Conservation (phyloP, 176 grass and related monocot species). For the Aechmea fasciata region DNA sequence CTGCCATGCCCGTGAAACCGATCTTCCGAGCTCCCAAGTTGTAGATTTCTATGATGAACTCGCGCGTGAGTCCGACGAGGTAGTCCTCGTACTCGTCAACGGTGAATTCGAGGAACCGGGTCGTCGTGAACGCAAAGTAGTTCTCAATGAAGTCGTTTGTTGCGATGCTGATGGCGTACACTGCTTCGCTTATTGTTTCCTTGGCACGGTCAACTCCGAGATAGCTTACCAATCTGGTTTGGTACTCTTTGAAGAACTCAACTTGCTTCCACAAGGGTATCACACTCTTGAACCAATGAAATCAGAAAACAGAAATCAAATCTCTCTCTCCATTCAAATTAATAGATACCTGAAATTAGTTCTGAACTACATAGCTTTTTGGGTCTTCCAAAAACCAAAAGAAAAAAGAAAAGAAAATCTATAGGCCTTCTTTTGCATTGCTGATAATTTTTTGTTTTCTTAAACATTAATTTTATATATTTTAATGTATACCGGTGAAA, state of each 20-base stretch:
- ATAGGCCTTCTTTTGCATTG: too few species aligned
- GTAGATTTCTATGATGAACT: slow-evolving; percentile 42
- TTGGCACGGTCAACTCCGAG: slow-evolving; percentile 28
- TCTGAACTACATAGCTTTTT: too few species aligned
- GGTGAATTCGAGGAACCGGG: slow-evolving; percentile 39
- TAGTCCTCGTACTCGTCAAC: slow-evolving; percentile 30
- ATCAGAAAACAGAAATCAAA: too few species aligned
- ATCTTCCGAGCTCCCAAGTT: slow-evolving; percentile 52
- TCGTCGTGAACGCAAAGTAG: slow-evolving; percentile 37
- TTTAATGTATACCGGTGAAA: too few species aligned
- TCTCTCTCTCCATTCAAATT: too few species aligned
- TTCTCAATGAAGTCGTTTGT: slow-evolving; percentile 98
- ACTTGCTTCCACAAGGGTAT: slow-evolving; percentile 52
- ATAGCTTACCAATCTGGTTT: slow-evolving; percentile 26
- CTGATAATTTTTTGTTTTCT: too few species aligned
- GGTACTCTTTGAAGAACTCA: slow-evolving; percentile 55
- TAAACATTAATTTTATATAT: too few species aligned
- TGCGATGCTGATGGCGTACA: slow-evolving; percentile 61
- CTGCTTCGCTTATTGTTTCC: slow-evolving; percentile 35
- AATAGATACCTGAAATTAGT: too few species aligned
- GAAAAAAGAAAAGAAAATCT: too few species aligned
- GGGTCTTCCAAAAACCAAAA: too few species aligned
- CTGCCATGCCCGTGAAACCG: slow-evolving; percentile 40
- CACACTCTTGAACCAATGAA: slow-evolving; percentile 13
- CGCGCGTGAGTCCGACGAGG: slow-evolving; percentile 28